Percentiles rank a stretch among this genome's conserved stretches.
phyloP scores from a whole-genome alignment of 257 asterid species.

The Nicotiana tabacum region DNA sequence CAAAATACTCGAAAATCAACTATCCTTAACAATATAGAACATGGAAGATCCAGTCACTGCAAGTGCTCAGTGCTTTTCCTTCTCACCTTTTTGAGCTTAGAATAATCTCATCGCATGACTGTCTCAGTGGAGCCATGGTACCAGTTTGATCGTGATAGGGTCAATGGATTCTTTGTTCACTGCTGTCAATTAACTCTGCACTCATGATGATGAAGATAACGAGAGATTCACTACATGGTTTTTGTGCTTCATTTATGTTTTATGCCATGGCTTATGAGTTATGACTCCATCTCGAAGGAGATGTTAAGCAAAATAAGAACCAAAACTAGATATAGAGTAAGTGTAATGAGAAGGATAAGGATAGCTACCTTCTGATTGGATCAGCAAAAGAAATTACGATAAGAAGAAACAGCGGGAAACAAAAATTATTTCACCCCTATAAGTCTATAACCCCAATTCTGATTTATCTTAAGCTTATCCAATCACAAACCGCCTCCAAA shows the following conservation, averaged over 20 bases:
- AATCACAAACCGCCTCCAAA: background rate
- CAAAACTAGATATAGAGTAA: background rate
- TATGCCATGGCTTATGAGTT: background rate
- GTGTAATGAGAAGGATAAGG: background rate
- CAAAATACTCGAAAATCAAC: background rate
- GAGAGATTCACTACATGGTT: background rate
- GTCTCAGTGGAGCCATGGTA: background rate
- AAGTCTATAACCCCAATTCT: background rate
- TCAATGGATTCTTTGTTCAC: background rate
- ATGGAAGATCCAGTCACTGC: background rate
- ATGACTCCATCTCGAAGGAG: background rate
- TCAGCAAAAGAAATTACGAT: background rate
- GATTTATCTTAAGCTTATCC: background rate
- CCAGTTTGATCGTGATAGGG: background rate
- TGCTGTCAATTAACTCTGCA: background rate
- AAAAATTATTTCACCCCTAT: background rate
- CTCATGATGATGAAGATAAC: background rate
- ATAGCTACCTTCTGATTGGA: background rate
- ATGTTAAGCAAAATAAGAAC: background rate
- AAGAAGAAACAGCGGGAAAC: background rate
- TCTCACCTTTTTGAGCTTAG: background rate
- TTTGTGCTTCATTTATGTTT: background rate
- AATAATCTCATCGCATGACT: background rate
- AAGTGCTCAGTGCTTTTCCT: background rate
- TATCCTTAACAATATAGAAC: background rate